These are phyloP conservation scores for Fusarium lateritium DNA, from an alignment of 2,329 filamentous ascomycete genomes.

Conservation along the genomic window DNA sequence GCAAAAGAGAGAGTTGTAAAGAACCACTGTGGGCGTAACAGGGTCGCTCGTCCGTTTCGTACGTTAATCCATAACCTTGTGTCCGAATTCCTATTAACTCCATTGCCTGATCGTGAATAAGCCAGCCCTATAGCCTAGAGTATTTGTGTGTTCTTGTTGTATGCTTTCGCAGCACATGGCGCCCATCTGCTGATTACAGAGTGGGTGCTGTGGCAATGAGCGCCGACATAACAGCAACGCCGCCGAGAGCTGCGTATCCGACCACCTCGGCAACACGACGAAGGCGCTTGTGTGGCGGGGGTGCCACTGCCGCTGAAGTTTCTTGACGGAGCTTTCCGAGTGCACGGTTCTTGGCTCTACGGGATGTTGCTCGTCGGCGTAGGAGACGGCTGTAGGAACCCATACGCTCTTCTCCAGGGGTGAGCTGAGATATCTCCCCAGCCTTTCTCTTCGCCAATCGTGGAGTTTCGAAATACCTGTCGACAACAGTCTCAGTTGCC, in stretches of 20 bases:
- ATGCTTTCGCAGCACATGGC: not conserved
- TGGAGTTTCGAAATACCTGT: slow-evolving; percentile 1
- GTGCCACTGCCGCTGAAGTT: not conserved
- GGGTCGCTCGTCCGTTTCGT: not conserved
- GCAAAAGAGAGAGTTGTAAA: slow-evolving; percentile 8
- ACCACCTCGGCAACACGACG: slow-evolving; percentile 55
- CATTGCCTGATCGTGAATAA: slow-evolving; percentile 20
- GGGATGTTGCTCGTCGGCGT: not conserved
- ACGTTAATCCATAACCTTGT: slow-evolving; percentile 7
- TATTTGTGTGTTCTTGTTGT: not conserved
- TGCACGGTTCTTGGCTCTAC: not conserved
- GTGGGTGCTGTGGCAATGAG: slow-evolving; percentile 57
- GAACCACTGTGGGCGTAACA: slow-evolving; percentile 6
- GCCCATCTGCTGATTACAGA: slow-evolving; percentile 26
- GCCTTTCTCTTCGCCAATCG: slow-evolving; percentile 49
- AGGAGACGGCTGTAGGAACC: not conserved
- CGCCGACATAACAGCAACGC: slow-evolving; percentile 58
- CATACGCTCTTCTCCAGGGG: slow-evolving; percentile 25
- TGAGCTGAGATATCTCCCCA: slow-evolving; percentile 46
- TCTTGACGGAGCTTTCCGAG: not conserved
- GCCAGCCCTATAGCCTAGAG: not conserved
- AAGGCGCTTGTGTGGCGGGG: slow-evolving; percentile 51
- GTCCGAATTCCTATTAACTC: slow-evolving; percentile 39
- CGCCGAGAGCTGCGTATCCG: slow-evolving; percentile 56
- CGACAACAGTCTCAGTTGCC: not conserved